Evolutionary conservation across 345 rosid genomes (phyloP).

Genomic region (Linum usitatissimum): DNA sequence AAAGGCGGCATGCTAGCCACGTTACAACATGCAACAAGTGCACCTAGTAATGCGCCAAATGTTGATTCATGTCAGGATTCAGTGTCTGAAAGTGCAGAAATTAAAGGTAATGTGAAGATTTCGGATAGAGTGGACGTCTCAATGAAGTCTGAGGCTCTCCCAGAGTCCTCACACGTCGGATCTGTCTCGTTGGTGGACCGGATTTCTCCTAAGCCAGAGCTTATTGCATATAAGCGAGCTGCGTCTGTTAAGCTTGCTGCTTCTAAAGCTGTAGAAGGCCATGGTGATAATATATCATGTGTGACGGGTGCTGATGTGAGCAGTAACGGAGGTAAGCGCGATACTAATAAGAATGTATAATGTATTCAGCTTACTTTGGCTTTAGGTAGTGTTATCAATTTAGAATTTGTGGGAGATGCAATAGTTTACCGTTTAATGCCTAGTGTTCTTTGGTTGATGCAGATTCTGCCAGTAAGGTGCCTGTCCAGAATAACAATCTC

Average conservation of each 20-base stretch:
- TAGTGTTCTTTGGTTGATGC: constrained; percentile 22
- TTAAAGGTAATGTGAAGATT: constrained; percentile 37
- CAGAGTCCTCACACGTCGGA: constrained; percentile 23
- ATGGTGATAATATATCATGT: constrained; percentile 47
- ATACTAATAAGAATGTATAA: constrained; percentile 33
- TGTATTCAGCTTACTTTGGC: constrained; percentile 20
- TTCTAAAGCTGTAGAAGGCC: constrained; percentile 36
- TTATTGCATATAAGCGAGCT: constrained; percentile 27
- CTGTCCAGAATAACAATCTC: constrained; percentile 13
- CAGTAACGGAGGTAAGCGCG: constrained; percentile 19
- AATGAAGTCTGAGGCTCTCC: constrained; percentile 26
- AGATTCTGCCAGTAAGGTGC: constrained; percentile 16
- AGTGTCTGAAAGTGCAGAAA: constrained; percentile 49
- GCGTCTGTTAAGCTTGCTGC: constrained; percentile 20
- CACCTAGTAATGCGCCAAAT: constrained; percentile 45
- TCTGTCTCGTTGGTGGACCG: constrained; percentile 20
- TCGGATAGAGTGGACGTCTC: constrained; percentile 31
- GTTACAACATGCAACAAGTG: constrained; percentile 36
- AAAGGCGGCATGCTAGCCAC: constrained; percentile 22
- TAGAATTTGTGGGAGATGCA: constrained; percentile 28
- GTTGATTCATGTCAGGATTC: constrained; percentile 48
- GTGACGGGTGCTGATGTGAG: constrained; percentile 30
- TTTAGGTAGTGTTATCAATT: constrained; percentile 32
- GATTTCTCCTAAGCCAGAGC: constrained; percentile 23
- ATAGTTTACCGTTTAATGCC: constrained; percentile 21